These are phyloP conservation scores for Pichia membranifaciens DNA, from an alignment of 805 yeast species.

Conservation along the genomic window DNA sequence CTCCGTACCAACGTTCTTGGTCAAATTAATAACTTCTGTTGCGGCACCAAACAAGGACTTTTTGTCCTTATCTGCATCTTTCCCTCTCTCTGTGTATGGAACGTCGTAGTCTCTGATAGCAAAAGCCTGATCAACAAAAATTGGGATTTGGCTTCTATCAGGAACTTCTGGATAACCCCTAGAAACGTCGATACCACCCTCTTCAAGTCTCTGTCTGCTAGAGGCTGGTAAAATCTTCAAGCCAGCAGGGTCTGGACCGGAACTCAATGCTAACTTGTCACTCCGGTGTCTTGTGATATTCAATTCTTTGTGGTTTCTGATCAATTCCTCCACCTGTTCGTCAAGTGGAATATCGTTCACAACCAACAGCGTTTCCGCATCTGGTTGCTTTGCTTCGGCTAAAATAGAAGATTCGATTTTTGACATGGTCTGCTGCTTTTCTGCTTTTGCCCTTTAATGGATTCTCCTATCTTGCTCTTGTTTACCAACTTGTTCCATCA, in stretches of 20 bases:
- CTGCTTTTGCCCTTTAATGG: background rate
- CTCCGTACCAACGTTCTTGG: slow-evolving; percentile 45
- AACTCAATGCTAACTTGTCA: background rate
- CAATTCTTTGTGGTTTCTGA: slow-evolving; percentile 12
- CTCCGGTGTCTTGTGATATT: slow-evolving; percentile 10
- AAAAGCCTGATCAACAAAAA: slow-evolving; percentile 37
- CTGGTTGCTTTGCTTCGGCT: background rate
- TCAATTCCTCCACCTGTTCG: slow-evolving; percentile 13
- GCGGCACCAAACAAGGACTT: slow-evolving; percentile 37
- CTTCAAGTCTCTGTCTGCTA: slow-evolving; percentile 29
- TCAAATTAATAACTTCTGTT: slow-evolving; percentile 36
- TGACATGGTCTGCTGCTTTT: background rate
- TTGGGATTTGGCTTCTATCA: slow-evolving; percentile 28
- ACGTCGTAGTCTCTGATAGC: slow-evolving; percentile 31
- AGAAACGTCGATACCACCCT: slow-evolving; percentile 32
- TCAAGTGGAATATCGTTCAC: slow-evolving; percentile 14
- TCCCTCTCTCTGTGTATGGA: slow-evolving; percentile 32
- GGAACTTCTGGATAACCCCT: slow-evolving; percentile 39
- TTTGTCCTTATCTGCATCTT: slow-evolving; percentile 36
- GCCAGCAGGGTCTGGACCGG: slow-evolving; percentile 18
- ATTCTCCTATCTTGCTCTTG: no score
- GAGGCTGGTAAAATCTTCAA: slow-evolving; percentile 24
- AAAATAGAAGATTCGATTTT: background rate
- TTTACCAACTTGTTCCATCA: no score
- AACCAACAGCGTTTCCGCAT: background rate